Conservation (phyloP, 2,329 filamentous ascomycete species). For the Talaromyces sp. region DNA sequence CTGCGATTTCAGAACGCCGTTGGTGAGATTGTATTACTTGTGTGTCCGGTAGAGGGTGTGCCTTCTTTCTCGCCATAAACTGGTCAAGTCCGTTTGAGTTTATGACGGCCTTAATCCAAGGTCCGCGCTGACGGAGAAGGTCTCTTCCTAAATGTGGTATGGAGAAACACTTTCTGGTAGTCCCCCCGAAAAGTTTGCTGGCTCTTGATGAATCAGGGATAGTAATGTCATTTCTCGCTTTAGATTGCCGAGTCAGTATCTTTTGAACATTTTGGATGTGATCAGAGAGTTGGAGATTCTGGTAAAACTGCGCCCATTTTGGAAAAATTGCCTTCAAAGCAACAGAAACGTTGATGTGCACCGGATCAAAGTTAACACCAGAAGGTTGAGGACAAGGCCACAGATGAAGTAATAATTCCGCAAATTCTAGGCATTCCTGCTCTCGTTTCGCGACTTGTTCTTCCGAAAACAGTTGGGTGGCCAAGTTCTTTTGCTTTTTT, state of each 20-base stretch:
- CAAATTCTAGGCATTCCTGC: slow-evolving; percentile 33
- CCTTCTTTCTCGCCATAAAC: neutral
- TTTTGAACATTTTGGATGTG: slow-evolving; percentile 1
- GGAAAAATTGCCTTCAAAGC: neutral
- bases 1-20: neutral
- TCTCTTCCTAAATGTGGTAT: neutral
- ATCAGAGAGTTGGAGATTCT: neutral
- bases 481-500: slow-evolving; percentile 16
- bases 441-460: neutral
- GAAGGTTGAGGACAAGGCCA: slow-evolving; percentile 41
- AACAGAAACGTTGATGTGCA: slow-evolving; percentile 16
- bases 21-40: neutral
- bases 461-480: slow-evolving; percentile 15
- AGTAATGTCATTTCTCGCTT: neutral
- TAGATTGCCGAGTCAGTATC: neutral
- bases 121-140: neutral
- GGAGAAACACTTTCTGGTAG: neutral
- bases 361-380: slow-evolving; percentile 17
- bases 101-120: neutral
- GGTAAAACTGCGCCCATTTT: neutral
- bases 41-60: neutral
- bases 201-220: neutral
- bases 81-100: neutral
- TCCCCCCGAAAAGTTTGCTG: neutral
- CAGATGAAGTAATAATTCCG: slow-evolving; percentile 36